A percentile compares a stretch with the other conserved stretches of the same genome.
phyloP scores from a whole-genome alignment of 345 rosid species.

The Moringa oleifera region DNA sequence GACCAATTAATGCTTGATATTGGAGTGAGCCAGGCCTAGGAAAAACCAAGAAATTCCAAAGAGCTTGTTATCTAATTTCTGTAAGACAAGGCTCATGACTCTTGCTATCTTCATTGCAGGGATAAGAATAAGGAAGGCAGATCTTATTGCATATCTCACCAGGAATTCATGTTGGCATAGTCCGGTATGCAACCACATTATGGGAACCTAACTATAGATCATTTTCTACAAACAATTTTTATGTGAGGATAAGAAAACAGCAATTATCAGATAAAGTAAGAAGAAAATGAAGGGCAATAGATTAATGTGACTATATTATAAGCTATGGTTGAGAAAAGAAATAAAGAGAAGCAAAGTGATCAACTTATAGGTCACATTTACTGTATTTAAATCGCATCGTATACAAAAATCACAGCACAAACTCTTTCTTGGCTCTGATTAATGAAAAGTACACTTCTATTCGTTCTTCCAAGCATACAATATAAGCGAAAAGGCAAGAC shows the following conservation, averaged over 20 bases:
- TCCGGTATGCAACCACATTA: conserved; percentile 11
- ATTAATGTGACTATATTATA: no score
- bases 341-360: conserved; percentile 4
- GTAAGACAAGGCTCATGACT: neutral
- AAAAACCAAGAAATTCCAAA: no score
- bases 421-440: conserved; percentile 12
- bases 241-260: conserved; percentile 1
- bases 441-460: conserved; percentile 25
- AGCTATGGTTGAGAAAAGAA: neutral
- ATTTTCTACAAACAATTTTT: conserved; percentile 2
- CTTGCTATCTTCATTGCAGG: neutral
- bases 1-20: neutral
- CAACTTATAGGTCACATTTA: conserved; percentile 18
- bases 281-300: neutral
- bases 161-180: neutral
- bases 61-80: neutral
- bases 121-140: neutral
- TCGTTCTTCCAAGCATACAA: conserved; percentile 72
- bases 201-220: conserved; percentile 4
- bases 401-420: conserved; percentile 16
- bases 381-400: conserved; percentile 21
- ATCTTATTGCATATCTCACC: conserved; percentile 15
- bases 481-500: conserved; percentile 62
- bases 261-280: neutral
- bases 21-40: no score